Evolutionary conservation across 768 basidiomycete species (phyloP).

Genomic region (Termitomyces sp.): DNA sequence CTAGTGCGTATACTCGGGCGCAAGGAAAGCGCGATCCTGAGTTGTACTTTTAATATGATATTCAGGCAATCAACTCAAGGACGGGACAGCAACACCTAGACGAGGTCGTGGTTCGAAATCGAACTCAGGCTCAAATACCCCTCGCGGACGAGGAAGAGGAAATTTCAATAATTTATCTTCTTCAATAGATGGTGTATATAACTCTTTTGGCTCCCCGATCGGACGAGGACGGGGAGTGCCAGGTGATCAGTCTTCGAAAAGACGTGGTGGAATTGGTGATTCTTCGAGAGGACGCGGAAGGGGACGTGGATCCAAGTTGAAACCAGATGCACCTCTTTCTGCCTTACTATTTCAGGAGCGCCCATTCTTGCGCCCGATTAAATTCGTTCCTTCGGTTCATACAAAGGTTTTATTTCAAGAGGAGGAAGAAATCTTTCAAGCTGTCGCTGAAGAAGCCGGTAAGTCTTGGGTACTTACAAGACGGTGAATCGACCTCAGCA

Average conservation of each 20-base stretch:
- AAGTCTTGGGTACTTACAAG: conserved; percentile 15
- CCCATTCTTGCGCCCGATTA: conserved; percentile 60
- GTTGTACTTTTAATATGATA: conserved; percentile 7
- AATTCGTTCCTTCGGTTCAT: conserved; percentile 57
- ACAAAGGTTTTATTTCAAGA: conserved; percentile 47
- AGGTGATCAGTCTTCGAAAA: conserved; percentile 7
- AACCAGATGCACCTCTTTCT: conserved; percentile 47
- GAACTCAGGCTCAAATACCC: conserved; percentile 12
- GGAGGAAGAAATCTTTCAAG: conserved; percentile 58
- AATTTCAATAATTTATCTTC: neutral
- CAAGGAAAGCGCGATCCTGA: conserved; percentile 1
- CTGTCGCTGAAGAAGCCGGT: conserved; percentile 49
- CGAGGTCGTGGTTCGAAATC: conserved; percentile 9
- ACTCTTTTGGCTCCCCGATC: neutral
- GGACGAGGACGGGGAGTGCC: conserved; percentile 9
- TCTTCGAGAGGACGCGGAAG: conserved; percentile 16
- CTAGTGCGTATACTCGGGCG: conserved; percentile 19
- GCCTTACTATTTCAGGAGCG: conserved; percentile 50
- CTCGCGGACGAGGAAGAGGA: conserved; percentile 18
- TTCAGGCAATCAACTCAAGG: conserved; percentile 9
- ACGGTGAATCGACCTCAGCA: neutral
- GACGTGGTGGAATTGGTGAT: conserved; percentile 14
- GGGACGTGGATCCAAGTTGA: conserved; percentile 25
- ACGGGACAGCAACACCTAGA: conserved; percentile 16
- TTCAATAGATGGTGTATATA: neutral